A percentile compares a stretch with the other conserved stretches of the same genome.
phyloP scores from a whole-genome alignment of 1,284 basidiomycete species.

The Hypsizygus ulmarius region DNA sequence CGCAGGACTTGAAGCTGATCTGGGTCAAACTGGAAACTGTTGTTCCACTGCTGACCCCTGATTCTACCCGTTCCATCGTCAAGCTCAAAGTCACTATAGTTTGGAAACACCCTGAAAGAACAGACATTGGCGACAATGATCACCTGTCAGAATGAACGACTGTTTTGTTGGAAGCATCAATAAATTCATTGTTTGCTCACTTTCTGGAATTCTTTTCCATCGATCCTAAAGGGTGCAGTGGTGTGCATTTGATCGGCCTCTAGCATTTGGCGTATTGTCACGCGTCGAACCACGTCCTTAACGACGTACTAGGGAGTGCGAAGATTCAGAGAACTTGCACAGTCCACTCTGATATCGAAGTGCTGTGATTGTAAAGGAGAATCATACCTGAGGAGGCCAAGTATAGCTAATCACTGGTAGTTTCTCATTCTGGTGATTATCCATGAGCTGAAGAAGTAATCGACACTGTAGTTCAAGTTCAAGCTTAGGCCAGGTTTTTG shows the following conservation, averaged over 20 bases:
- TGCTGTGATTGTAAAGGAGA: too few relatives aligned
- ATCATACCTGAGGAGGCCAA: too few relatives aligned
- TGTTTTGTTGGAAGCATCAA: background rate
- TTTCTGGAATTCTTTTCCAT: constrained; percentile 14
- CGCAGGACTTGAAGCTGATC: constrained; percentile 26
- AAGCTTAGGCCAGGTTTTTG: too few relatives aligned
- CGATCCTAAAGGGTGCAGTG: constrained; percentile 16
- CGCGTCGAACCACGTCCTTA: constrained; percentile 11
- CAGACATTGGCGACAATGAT: constrained; percentile 30
- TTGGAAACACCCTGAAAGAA: constrained; percentile 3
- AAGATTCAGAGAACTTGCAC: background rate
- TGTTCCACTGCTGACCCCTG: constrained; percentile 19
- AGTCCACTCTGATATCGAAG: too few relatives aligned
- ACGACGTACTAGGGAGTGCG: background rate
- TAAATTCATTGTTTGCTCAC: constrained; percentile 1
- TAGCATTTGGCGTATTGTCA: constrained; percentile 19
- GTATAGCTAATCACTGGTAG: too few relatives aligned
- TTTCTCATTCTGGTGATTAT: too few relatives aligned
- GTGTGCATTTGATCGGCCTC: constrained; percentile 13
- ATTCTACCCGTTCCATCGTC: constrained; percentile 34
- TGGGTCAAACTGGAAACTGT: constrained; percentile 33
- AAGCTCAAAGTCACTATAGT: constrained; percentile 21
- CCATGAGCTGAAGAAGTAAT: too few relatives aligned
- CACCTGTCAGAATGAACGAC: constrained; percentile 19
- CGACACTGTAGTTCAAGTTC: too few relatives aligned